Evolutionary conservation across 2,329 filamentous ascomycete species (phyloP).

Genomic region (Raffaelea arxii): DNA sequence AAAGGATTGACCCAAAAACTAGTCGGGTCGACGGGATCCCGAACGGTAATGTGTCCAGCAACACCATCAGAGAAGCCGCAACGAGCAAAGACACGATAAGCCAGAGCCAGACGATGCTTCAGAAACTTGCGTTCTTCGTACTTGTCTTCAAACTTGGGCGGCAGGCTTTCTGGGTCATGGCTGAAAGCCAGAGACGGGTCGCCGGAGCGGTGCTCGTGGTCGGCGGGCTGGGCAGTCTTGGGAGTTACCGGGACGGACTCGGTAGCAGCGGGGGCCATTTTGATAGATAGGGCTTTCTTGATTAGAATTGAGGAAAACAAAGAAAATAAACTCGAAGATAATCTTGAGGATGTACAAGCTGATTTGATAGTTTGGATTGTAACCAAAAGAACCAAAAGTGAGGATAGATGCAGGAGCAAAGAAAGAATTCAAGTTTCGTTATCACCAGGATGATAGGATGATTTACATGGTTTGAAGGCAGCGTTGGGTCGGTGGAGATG

Average conservation of each 20-base stretch:
- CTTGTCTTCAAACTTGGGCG: constrained; percentile 12
- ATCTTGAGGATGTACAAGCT: too few relatives aligned
- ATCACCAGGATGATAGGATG: too few relatives aligned
- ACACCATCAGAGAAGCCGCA: constrained; percentile 49
- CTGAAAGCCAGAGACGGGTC: constrained; percentile 12
- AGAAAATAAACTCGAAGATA: not conserved
- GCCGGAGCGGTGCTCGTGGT: constrained; percentile 7
- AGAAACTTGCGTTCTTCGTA: constrained; percentile 38
- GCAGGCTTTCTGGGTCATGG: constrained; percentile 6
- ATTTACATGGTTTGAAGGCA: too few relatives aligned
- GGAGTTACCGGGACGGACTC: not conserved
- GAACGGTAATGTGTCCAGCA: constrained; percentile 53
- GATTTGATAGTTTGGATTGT: too few relatives aligned
- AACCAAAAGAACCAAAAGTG: too few relatives aligned
- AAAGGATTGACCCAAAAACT: constrained; percentile 61
- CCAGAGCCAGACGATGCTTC: constrained; percentile 42
- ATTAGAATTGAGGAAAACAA: not conserved
- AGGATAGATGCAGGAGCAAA: too few relatives aligned
- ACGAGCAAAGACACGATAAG: constrained; percentile 46
- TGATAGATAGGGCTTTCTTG: too few relatives aligned
- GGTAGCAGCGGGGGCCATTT: constrained; percentile 10
- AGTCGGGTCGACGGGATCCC: constrained; percentile 46
- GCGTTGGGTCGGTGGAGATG: too few relatives aligned
- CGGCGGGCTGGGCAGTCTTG: not conserved
- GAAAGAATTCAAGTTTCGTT: too few relatives aligned